A percentile compares a stretch with the other conserved stretches of the same genome.
phyloP scores from a whole-genome alignment of 2,329 filamentous ascomycete species.

The Monilinia aucupariae region DNA sequence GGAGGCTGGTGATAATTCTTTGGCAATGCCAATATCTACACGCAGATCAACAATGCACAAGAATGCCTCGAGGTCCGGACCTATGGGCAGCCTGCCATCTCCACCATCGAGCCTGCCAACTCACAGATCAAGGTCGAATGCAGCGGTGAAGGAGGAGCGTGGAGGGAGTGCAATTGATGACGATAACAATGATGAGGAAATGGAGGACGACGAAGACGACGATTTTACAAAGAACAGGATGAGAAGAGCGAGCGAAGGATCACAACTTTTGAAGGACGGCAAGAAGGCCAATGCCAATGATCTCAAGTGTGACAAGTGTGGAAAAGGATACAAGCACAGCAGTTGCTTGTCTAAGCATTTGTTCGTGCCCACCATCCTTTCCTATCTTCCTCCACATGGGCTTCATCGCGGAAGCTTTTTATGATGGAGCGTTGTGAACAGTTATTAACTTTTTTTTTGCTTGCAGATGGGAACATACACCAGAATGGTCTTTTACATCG shows the following conservation, averaged over 20 bases:
- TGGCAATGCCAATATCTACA: slow-evolving; percentile 52
- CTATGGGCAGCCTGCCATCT: slow-evolving; percentile 54
- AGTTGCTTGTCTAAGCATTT: slow-evolving; percentile 99
- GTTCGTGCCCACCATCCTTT: slow-evolving; percentile 71
- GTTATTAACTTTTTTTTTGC: slow-evolving; percentile 34
- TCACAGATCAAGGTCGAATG: slow-evolving; percentile 43
- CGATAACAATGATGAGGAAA: slow-evolving; percentile 54
- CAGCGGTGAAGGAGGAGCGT: slow-evolving; percentile 45
- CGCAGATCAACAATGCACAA: slow-evolving; percentile 68
- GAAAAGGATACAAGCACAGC: slow-evolving; percentile 99
- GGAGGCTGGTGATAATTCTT: slow-evolving; percentile 55
- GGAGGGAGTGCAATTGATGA: slow-evolving; percentile 65
- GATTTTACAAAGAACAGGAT: slow-evolving; percentile 44
- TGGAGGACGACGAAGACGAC: slow-evolving; percentile 45
- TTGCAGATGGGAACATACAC: slow-evolving; percentile 96
- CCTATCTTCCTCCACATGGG: slow-evolving; percentile 33
- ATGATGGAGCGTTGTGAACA: slow-evolving; percentile 30
- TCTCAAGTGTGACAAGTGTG: slow-evolving; percentile 94
- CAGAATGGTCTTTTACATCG: slow-evolving; percentile 94
- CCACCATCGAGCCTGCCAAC: slow-evolving; percentile 65
- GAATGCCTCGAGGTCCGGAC: slow-evolving; percentile 48
- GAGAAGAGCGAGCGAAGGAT: slow-evolving; percentile 76
- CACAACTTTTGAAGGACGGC: slow-evolving; percentile 71
- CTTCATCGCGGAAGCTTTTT: slow-evolving; percentile 39
- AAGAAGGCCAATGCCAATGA: slow-evolving; percentile 77